Evolutionary conservation across 2,329 filamentous ascomycete genomes (phyloP).

Genomic region (Pyrenochaeta sp.): DNA sequence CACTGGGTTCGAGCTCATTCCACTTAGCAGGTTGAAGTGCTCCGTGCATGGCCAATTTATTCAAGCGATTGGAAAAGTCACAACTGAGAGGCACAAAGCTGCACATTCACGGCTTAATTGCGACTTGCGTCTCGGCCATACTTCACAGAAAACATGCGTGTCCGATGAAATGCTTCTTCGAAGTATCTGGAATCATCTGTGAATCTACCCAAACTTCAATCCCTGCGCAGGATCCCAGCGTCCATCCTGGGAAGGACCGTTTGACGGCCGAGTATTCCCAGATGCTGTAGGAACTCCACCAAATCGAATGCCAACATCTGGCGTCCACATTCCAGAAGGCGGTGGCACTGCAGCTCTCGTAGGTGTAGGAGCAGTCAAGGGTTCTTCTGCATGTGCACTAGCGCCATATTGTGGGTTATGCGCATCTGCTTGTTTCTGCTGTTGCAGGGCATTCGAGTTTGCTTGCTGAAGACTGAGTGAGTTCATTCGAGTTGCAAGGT

Average conservation of each 20-base stretch:
- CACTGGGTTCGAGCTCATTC: too few species aligned
- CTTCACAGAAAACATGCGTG: too few species aligned
- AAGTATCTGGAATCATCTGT: too few species aligned
- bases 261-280: slow-evolving; percentile 40
- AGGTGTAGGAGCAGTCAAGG: slow-evolving; percentile 61
- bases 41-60: too few species aligned
- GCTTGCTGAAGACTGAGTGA: slow-evolving; percentile 61
- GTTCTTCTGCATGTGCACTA: slow-evolving; percentile 57
- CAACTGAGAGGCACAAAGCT: too few species aligned
- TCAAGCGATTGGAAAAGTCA: too few species aligned
- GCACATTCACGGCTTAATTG: too few species aligned
- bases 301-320: slow-evolving; percentile 83
- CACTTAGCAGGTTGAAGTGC: too few species aligned
- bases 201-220: slow-evolving; percentile 50
- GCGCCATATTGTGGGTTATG: slow-evolving; percentile 68
- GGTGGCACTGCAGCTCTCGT: slow-evolving; percentile 49
- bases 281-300: slow-evolving; percentile 54
- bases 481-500: slow-evolving; percentile 68
- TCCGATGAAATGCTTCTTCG: too few species aligned
- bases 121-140: too few species aligned
- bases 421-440: slow-evolving; percentile 58
- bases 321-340: slow-evolving; percentile 74
- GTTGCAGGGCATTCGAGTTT: slow-evolving; percentile 52
- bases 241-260: slow-evolving; percentile 46
- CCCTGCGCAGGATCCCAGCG: slow-evolving; percentile 52